Evolutionary conservation across 2,329 filamentous ascomycete genomes (phyloP).

Genomic region (Teratosphaeriaceae sp.): DNA sequence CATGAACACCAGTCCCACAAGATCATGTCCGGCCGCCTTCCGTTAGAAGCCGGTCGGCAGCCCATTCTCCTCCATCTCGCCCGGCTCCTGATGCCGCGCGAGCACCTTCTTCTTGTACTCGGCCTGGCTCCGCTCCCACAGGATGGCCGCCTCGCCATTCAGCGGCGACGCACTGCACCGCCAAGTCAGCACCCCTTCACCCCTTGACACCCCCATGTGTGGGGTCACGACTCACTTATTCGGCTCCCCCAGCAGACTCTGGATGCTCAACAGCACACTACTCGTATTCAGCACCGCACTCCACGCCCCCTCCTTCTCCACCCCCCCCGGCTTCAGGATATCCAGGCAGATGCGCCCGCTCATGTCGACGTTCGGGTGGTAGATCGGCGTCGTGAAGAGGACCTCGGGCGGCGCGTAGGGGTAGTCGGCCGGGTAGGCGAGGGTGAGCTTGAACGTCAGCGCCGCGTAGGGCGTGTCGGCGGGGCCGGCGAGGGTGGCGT

Average conservation of each 20-base stretch:
- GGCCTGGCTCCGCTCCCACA: slow-evolving; percentile 83
- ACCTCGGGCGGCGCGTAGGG: slow-evolving; percentile 88
- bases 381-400: slow-evolving; percentile 96
- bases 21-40: neutral
- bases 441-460: slow-evolving; percentile 84
- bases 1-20: neutral
- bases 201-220: neutral
- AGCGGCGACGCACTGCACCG: slow-evolving; percentile 72
- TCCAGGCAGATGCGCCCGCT: slow-evolving; percentile 94
- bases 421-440: slow-evolving; percentile 87
- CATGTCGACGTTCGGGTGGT: slow-evolving; percentile 98
- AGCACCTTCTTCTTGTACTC: slow-evolving; percentile 78
- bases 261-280: slow-evolving; percentile 84
- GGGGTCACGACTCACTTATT: slow-evolving; percentile 72
- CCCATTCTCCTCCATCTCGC: slow-evolving; percentile 35
- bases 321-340: slow-evolving; percentile 64
- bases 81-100: slow-evolving; percentile 54
- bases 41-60: slow-evolving; percentile 2
- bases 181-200: slow-evolving; percentile 8
- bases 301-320: slow-evolving; percentile 69
- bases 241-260: slow-evolving; percentile 91
- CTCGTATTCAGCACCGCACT: slow-evolving; percentile 96
- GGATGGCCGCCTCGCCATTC: slow-evolving; percentile 90
- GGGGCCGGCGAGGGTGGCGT: slow-evolving; percentile 86
- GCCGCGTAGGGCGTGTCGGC: slow-evolving; percentile 84